A percentile compares a stretch with the other conserved stretches of the same genome.
Evolutionary conservation across 1,139 yeast species (phyloP).

Genomic region (Blastobotrys niveus): DNA sequence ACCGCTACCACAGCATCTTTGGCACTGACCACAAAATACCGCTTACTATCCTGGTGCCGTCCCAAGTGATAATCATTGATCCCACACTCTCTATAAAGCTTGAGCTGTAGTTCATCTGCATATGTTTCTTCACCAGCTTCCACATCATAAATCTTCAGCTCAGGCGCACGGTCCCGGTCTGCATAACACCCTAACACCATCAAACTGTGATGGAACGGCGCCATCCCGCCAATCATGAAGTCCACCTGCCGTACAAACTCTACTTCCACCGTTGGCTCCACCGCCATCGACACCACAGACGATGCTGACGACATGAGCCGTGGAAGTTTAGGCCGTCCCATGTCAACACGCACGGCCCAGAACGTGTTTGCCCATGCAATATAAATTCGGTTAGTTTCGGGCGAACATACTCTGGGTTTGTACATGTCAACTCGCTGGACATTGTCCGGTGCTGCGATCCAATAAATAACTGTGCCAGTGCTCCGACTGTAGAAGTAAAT

Average conservation of each 20-base stretch:
- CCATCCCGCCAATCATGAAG: slow-evolving; percentile 69
- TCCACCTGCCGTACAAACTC: slow-evolving; percentile 54
- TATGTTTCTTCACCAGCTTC: slow-evolving; percentile 68
- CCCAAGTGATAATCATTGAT: slow-evolving; percentile 69
- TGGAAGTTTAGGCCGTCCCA: slow-evolving; percentile 14
- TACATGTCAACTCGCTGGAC: slow-evolving; percentile 74
- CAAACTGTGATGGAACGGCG: slow-evolving; percentile 43
- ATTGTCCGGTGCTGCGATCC: slow-evolving; percentile 52
- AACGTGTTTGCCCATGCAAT: slow-evolving; percentile 81
- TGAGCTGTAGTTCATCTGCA: slow-evolving; percentile 73
- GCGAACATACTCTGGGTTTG: slow-evolving; percentile 70
- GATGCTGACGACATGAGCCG: slow-evolving; percentile 26
- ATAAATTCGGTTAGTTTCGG: slow-evolving; percentile 62
- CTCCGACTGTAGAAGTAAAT: slow-evolving; percentile 39
- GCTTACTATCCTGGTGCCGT: slow-evolving; percentile 29
- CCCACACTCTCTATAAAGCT: slow-evolving; percentile 55
- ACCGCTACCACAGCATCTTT: slow-evolving; percentile 75
- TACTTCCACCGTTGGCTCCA: slow-evolving; percentile 51
- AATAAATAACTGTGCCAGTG: slow-evolving; percentile 35
- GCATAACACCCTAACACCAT: slow-evolving; percentile 40
- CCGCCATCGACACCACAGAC: slow-evolving; percentile 23
- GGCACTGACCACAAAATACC: slow-evolving; percentile 70
- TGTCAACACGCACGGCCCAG: slow-evolving; percentile 58
- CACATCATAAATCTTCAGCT: slow-evolving; percentile 61
- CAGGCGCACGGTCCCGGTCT: slow-evolving; percentile 43